Evolutionary conservation across 257 asterid species (phyloP).

Genomic region (Verbena officinalis): DNA sequence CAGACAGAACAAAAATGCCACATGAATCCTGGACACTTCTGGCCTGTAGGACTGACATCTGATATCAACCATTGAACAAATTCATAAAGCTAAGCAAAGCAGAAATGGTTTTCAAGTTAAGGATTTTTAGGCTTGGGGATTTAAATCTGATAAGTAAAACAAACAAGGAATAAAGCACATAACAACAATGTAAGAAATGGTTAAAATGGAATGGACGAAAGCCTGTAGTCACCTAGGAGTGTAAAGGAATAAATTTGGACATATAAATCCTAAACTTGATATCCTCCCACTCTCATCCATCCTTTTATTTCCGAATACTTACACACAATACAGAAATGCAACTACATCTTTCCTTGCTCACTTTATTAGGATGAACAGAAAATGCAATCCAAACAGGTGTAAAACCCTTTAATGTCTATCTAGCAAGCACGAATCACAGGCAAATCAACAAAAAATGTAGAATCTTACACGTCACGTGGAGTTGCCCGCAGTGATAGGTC

Average conservation of each 20-base stretch:
- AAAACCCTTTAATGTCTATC: no score
- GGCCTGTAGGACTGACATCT: no score
- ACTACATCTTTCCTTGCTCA: background rate
- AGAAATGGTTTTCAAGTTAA: no score
- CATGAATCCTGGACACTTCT: no score
- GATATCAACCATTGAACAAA: no score
- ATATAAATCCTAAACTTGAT: background rate
- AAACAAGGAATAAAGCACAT: conserved; percentile 82
- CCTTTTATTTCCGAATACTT: background rate
- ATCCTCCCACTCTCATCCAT: background rate
- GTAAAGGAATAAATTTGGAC: background rate
- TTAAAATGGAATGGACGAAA: conserved; percentile 12
- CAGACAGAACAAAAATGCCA: no score
- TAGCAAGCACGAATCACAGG: conserved; percentile 14
- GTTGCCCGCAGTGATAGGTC: conserved; percentile 74
- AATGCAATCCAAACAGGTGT: background rate
- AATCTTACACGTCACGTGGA: conserved; percentile 46
- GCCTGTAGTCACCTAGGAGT: background rate
- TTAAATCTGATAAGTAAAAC: no score
- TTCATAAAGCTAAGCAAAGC: no score
- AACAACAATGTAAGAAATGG: conserved; percentile 74
- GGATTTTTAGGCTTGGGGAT: no score
- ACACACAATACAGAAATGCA: conserved; percentile 5
- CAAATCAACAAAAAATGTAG: conserved; percentile 12
- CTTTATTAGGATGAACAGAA: background rate